Percentiles rank a stretch among this genome's conserved stretches.
Conservation (phyloP, 371 early-diverging fungal genomes). For the Hamiltosporidium tvaerminnensis region DNA sequence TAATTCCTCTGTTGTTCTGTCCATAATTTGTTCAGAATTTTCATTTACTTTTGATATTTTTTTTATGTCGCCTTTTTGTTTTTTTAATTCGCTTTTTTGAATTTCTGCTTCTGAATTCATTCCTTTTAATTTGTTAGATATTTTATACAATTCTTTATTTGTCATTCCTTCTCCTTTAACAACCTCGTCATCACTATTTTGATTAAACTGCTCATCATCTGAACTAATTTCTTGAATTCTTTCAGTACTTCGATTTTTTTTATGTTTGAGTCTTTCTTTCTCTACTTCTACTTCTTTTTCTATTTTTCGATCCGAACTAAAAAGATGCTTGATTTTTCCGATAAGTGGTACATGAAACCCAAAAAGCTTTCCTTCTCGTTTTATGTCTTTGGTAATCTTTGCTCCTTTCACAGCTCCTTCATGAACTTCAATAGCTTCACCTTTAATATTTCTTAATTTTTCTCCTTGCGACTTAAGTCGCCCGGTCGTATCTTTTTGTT, state of each 20-base stretch:
- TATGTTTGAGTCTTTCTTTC: not conserved
- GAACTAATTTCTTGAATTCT: not conserved
- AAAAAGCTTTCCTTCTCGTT: constrained; percentile 33
- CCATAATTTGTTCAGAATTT: constrained; percentile 25
- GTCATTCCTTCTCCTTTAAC: constrained; percentile 28
- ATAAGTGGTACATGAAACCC: constrained; percentile 22
- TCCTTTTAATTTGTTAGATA: constrained; percentile 18
- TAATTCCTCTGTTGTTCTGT: constrained; percentile 31
- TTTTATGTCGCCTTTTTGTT: constrained; percentile 32
- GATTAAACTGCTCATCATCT: not conserved
- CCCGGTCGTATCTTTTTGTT: constrained; percentile 36
- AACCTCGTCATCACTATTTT: constrained; percentile 9
- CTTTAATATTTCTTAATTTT: constrained; percentile 24
- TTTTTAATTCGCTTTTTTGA: constrained; percentile 24
- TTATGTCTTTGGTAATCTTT: constrained; percentile 30
- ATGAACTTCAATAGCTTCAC: constrained; percentile 20
- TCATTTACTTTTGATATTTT: constrained; percentile 32
- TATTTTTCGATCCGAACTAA: constrained; percentile 8
- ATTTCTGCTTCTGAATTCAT: constrained; percentile 29
- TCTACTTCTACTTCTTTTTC: constrained; percentile 7
- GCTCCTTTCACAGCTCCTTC: constrained; percentile 30
- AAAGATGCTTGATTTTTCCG: constrained; percentile 21
- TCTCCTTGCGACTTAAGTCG: constrained; percentile 38
- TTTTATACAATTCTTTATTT: constrained; percentile 29
- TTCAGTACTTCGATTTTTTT: constrained; percentile 7